phyloP scores from a whole-genome alignment of 208 protist genomes.

The Leishmania braziliensis region DNA sequence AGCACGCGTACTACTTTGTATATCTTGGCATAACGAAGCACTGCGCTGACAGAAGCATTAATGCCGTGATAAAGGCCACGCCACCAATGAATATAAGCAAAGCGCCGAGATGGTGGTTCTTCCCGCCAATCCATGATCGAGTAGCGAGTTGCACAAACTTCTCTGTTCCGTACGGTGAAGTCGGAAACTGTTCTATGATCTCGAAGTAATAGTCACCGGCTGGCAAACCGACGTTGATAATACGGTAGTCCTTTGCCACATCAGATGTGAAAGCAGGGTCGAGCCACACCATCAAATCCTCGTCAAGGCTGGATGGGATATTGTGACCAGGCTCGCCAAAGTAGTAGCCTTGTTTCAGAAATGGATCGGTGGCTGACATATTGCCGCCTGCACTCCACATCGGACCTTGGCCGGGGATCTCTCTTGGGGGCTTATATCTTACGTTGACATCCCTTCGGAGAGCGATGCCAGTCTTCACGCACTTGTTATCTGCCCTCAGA shows the following conservation, averaged over 20 bases:
- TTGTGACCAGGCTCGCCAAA: conserved; percentile 75
- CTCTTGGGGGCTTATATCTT: conserved; percentile 76
- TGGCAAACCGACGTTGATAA: conserved; percentile 80
- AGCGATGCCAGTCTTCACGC: conserved; percentile 93
- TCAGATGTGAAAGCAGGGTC: conserved; percentile 91
- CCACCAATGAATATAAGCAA: conserved; percentile 92
- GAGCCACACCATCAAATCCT: conserved; percentile 99
- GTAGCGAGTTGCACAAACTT: conserved; percentile 95
- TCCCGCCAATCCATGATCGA: conserved; percentile 94
- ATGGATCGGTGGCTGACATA: conserved; percentile 54
- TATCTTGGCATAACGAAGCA: conserved; percentile 18
- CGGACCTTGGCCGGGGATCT: conserved; percentile 33
- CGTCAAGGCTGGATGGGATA: conserved; percentile 83
- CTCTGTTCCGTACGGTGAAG: conserved; percentile 82
- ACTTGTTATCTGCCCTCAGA: conserved; percentile 43
- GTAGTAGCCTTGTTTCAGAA: conserved; percentile 80
- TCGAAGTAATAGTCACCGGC: conserved; percentile 91
- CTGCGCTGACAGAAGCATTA: conserved; percentile 36
- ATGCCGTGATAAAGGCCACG: conserved; percentile 50
- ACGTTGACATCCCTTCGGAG: conserved; percentile 83
- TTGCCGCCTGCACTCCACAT: conserved; percentile 46
- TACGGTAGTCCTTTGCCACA: conserved; percentile 97
- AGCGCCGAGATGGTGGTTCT: conserved; percentile 90
- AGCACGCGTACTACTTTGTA: neutral
- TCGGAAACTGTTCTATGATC: conserved; percentile 91